Evolutionary conservation across 2,329 filamentous ascomycete genomes (phyloP).

Genomic region (Aspergillus pseudoglaucus): DNA sequence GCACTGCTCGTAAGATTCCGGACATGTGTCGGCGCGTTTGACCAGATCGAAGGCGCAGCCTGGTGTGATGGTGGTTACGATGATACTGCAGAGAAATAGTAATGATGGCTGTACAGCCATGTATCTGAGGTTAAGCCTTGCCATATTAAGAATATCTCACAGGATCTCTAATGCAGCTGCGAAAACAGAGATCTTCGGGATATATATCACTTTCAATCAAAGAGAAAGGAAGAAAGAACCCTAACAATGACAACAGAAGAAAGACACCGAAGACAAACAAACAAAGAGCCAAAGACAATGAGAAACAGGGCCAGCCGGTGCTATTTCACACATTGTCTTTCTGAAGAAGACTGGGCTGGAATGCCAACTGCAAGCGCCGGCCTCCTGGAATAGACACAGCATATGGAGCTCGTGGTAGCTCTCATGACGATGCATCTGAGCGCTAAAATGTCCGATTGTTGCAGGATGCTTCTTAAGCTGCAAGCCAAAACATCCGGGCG

Average conservation of each 20-base stretch:
- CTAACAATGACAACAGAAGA: constrained; percentile 1
- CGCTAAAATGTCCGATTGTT: background rate
- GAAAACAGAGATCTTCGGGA: background rate
- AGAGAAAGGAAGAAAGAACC: background rate
- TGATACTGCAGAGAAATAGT: constrained; percentile 18
- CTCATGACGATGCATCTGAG: constrained; percentile 10
- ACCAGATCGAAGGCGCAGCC: constrained; percentile 16
- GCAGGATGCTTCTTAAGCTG: background rate
- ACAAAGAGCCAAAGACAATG: constrained; percentile 1
- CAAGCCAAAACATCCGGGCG: constrained; percentile 4
- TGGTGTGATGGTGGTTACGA: constrained; percentile 15
- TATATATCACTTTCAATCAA: background rate
- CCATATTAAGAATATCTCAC: constrained; percentile 9
- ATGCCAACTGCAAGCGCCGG: constrained; percentile 23
- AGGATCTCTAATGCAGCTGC: background rate
- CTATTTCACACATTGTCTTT: constrained; percentile 12
- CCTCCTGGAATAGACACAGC: constrained; percentile 19
- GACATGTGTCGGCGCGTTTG: constrained; percentile 23
- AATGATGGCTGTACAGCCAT: constrained; percentile 6
- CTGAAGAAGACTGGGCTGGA: constrained; percentile 12
- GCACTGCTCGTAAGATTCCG: constrained; percentile 30
- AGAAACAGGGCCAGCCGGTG: constrained; percentile 1
- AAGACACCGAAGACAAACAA: background rate
- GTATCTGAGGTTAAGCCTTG: constrained; percentile 4
- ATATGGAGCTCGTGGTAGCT: constrained; percentile 18